A percentile compares a stretch with the other conserved stretches of the same genome.
phyloP scores from a whole-genome alignment of 192 early-diverging fungal genomes.

The Jimgerdemannia flammicorona region DNA sequence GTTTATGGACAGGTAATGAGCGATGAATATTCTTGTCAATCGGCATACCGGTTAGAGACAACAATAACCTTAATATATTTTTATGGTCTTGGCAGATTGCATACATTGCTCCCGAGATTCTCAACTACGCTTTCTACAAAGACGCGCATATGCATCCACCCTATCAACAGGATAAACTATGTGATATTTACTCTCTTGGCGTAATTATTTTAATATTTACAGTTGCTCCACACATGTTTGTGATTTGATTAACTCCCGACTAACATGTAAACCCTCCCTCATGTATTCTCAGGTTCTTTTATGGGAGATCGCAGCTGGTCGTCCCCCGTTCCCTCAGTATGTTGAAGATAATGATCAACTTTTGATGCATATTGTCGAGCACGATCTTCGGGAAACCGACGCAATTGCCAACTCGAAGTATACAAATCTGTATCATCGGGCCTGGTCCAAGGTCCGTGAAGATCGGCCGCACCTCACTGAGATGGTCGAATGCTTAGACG shows the following conservation, averaged over 20 bases:
- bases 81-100: background rate
- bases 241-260: too few relatives aligned
- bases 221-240: too few relatives aligned
- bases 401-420: background rate
- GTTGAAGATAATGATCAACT: background rate
- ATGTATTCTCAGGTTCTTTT: background rate
- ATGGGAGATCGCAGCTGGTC: background rate
- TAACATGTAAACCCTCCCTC: background rate
- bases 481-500: background rate
- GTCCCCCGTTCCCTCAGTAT: background rate
- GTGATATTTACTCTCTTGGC: background rate
- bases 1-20: background rate
- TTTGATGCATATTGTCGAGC: background rate
- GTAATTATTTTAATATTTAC: background rate
- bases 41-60: background rate
- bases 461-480: background rate
- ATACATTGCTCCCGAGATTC: background rate
- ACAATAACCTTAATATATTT: background rate
- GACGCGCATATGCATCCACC: background rate
- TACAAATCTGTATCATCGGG: background rate
- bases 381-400: background rate
- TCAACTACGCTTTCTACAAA: background rate
- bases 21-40: background rate
- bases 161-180: background rate
- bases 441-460: background rate